Base-by-base conservation (phyloP, 352 stramenopile genomes). In the Phytophthora uliginosa region DNA sequence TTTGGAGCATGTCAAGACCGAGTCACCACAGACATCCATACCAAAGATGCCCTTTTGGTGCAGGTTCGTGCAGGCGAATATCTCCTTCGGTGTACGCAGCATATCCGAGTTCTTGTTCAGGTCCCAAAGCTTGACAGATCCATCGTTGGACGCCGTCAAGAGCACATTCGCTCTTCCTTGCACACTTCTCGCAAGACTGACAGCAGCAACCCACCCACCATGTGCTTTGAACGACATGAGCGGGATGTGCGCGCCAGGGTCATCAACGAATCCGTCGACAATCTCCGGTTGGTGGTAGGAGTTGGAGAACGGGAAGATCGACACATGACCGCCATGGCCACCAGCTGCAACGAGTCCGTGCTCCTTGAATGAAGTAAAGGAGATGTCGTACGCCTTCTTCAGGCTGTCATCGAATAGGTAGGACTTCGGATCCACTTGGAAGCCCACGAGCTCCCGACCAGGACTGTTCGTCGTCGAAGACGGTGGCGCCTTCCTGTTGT, bases 221-320 rank as follows among this genome's bases (percentile, higher is more conserved):
- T 91, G 83, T 0, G 83, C 83, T 28, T 79, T 82, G 40, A 91
- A 91, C 2, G 81, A 82, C 64, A 91, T 78, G n/a, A 89, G 57
- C 28, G 83, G 81, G 1, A 36, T 57, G 36, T 77, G 73, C 13
- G 50, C 58, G 4, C n/a, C 63, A 42, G 42, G 34, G 26, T 64
- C 53, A 55, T 76, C 52, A 24, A 71, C 69, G 26, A 65, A 59
- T 4, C 20, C 48, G 51, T 78, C 51, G 5, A 48, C 38, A 6
- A 51, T 63, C 59, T 72, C 56, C 8, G 42, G 24, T 52, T 65
- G 63, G 26, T 67, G 40, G 26, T 60, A 67, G 2, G 51, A 45
- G n/a, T 58, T 69, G 3, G 40, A 59, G 20, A 59, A 53, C 7
- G 67, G 42, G 50, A 85, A 91, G 42, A 91, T 76, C 1, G 83